A percentile compares a stretch with the other conserved stretches of the same genome.
Evolutionary conservation across 2,329 filamentous ascomycete species (phyloP).

Genomic region (Aspergillus sp.): DNA sequence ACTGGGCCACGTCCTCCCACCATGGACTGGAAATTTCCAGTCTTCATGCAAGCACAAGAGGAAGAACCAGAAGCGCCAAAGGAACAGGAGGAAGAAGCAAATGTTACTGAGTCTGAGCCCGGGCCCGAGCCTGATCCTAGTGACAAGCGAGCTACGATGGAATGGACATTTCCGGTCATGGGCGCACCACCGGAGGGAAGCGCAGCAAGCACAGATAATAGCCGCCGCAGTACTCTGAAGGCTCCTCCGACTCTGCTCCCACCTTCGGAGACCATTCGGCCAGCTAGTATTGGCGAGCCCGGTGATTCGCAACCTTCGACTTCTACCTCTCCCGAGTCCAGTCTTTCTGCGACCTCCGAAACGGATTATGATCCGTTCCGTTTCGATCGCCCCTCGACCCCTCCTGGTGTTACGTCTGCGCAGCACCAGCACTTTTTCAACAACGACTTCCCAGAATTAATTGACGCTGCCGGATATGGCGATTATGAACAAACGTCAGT

Average conservation of each 20-base stretch:
- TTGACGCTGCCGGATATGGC: conserved; percentile 44
- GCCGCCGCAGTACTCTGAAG: conserved; percentile 28
- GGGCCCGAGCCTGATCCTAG: conserved; percentile 16
- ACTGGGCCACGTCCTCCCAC: conserved; percentile 40
- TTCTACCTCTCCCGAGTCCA: conserved; percentile 27
- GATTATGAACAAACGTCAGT: conserved; percentile 49
- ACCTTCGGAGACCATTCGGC: conserved; percentile 8
- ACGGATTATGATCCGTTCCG: conserved; percentile 40
- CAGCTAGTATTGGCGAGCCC: conserved; percentile 18
- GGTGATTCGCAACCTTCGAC: conserved; percentile 34
- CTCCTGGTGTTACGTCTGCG: conserved; percentile 11
- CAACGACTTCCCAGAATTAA: conserved; percentile 38
- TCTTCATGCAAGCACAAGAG: conserved; percentile 20
- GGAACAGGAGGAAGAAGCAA: conserved; percentile 3
- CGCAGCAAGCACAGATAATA: conserved; percentile 8
- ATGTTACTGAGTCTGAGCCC: conserved; percentile 5
- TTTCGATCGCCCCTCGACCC: conserved; percentile 31
- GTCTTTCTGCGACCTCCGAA: conserved; percentile 25
- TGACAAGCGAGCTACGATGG: conserved; percentile 41
- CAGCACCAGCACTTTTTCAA: conserved; percentile 32
- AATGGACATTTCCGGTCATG: conserved; percentile 52
- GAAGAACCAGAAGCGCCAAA: conserved; percentile 3
- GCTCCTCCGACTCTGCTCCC: conserved; percentile 18
- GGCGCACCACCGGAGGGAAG: conserved; percentile 11
- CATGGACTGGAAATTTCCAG: conserved; percentile 45